These are phyloP conservation scores for Canariomyces notabilis DNA, from an alignment of 2,329 filamentous ascomycete genomes.

Conservation along the genomic window DNA sequence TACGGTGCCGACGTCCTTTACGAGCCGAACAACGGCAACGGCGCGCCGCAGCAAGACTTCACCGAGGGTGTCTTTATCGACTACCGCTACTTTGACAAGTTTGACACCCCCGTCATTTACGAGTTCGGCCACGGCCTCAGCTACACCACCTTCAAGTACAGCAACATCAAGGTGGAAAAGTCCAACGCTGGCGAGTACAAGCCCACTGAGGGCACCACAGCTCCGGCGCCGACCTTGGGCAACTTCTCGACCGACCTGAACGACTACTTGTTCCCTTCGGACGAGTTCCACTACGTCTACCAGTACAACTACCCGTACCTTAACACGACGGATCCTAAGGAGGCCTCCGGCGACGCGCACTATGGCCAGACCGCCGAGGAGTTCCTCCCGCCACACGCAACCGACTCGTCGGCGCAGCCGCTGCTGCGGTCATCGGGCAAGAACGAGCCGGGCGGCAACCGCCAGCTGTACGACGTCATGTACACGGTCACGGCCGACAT, in stretches of 20 bases:
- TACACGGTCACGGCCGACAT: constrained; percentile 64
- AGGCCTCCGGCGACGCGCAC: constrained; percentile 52
- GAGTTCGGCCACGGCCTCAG: constrained; percentile 78
- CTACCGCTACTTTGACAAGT: constrained; percentile 68
- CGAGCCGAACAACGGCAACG: constrained; percentile 61
- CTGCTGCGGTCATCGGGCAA: constrained; percentile 46
- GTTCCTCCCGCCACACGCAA: constrained; percentile 56
- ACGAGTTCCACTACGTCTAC: constrained; percentile 45
- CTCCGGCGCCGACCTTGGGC: constrained; percentile 59
- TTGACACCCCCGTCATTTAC: constrained; percentile 63
- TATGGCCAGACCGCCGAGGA: constrained; percentile 55
- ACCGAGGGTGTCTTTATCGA: constrained; percentile 77
- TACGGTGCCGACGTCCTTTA: constrained; percentile 67
- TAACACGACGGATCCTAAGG: constrained; percentile 51
- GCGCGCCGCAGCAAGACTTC: constrained; percentile 67
- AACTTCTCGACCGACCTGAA: constrained; percentile 56
- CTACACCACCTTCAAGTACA: constrained; percentile 75
- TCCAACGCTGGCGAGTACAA: constrained; percentile 46
- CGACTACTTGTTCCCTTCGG: constrained; percentile 64
- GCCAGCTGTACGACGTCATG: constrained; percentile 60
- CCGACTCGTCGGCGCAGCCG: constrained; percentile 53
- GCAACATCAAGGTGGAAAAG: constrained; percentile 56
- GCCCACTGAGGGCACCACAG: constrained; percentile 57
- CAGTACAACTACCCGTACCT: constrained; percentile 68
- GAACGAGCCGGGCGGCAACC: constrained; percentile 54